Evolutionary conservation across 495 filamentous ascomycete genomes (phyloP).

Genomic region (Xylaria cubensis): DNA sequence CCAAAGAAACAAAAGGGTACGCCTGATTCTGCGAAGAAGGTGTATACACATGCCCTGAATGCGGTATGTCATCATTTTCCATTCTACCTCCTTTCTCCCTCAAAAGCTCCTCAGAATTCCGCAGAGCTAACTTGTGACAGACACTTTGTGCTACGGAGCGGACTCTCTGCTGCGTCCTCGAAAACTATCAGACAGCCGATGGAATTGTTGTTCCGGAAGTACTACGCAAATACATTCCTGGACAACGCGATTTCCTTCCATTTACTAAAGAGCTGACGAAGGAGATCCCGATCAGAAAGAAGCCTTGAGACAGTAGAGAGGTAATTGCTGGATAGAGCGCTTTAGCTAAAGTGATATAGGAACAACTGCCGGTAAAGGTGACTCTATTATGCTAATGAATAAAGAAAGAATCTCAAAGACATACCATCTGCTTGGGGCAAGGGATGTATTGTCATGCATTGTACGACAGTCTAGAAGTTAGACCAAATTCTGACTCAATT

Average conservation of each 20-base stretch:
- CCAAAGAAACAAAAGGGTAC: constrained; percentile 75
- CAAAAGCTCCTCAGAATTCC: not conserved
- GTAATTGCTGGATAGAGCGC: not conserved
- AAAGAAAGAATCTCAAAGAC: not conserved
- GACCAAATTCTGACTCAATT: not conserved
- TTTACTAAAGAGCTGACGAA: constrained; percentile 86
- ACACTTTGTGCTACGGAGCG: constrained; percentile 93
- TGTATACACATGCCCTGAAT: constrained; percentile 94
- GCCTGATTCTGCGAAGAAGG: constrained; percentile 67
- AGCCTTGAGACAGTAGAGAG: constrained; percentile 19
- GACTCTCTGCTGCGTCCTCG: constrained; percentile 91
- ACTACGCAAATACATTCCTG: constrained; percentile 90
- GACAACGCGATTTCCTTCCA: constrained; percentile 83
- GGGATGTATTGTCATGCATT: constrained; percentile 7
- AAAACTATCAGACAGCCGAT: constrained; percentile 94
- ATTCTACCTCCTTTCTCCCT: not conserved
- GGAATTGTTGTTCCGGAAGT: constrained; percentile 77
- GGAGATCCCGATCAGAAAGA: constrained; percentile 39
- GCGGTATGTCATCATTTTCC: constrained; percentile 43
- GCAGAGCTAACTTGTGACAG: constrained; percentile 8
- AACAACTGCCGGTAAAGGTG: not conserved
- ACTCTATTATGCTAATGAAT: not conserved
- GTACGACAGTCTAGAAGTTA: constrained; percentile 9
- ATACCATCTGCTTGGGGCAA: constrained; percentile 1
- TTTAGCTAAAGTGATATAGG: not conserved